Percentiles rank a stretch among this genome's conserved stretches.
Evolutionary conservation across 208 protist species (phyloP).

Genomic region (Leishmania turanica): DNA sequence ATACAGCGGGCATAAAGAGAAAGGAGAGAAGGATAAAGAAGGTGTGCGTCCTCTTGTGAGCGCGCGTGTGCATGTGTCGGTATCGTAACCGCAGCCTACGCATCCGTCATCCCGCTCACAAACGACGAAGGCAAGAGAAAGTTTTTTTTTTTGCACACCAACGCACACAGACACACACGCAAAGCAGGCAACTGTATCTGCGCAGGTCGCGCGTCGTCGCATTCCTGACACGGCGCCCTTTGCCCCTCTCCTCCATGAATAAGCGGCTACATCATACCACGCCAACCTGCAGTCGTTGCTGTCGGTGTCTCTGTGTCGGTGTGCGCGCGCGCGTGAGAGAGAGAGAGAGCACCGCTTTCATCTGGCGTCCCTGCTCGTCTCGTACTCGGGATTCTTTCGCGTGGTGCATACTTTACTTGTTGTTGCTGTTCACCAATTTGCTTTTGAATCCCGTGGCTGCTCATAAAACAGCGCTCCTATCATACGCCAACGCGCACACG

Average conservation of each 20-base stretch:
- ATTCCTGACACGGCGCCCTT: background rate
- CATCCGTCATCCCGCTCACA: background rate
- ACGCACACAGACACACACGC: background rate
- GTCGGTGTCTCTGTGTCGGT: background rate
- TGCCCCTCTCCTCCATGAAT: too few relatives aligned
- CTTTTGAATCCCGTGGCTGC: background rate
- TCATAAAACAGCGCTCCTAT: background rate
- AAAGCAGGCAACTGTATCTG: too few relatives aligned
- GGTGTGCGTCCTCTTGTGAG: background rate
- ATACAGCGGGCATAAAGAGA: background rate
- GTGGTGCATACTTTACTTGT: background rate
- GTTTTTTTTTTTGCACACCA: background rate
- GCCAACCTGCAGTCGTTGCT: background rate
- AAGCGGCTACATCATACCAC: too few relatives aligned
- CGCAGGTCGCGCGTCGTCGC: background rate
- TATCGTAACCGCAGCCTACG: background rate
- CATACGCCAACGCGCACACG: background rate
- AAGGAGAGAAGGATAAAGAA: background rate
- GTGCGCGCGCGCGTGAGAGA: too few relatives aligned
- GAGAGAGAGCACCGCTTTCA: background rate
- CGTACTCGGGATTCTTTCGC: background rate
- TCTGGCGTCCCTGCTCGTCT: background rate
- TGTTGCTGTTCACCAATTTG: background rate
- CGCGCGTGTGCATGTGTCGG: background rate
- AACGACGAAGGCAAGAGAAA: background rate